Evolutionary conservation across 257 asterid genomes (phyloP).

Genomic region (Solanum okadae): DNA sequence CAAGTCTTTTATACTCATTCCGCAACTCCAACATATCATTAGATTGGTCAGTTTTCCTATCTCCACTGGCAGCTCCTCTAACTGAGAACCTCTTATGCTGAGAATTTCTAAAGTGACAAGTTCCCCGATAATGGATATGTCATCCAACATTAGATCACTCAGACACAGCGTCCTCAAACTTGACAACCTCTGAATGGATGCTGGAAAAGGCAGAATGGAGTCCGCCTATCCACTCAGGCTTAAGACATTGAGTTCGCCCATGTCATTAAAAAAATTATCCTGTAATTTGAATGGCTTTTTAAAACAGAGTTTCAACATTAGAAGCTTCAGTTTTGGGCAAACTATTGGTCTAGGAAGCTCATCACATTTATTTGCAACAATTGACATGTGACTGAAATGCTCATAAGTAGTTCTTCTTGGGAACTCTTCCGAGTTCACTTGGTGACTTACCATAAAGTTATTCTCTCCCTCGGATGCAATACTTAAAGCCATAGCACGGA

Average conservation of each 20-base stretch:
- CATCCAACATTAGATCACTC: neutral
- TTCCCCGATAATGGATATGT: neutral
- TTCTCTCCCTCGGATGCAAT: slow-evolving; percentile 3
- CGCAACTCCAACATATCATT: neutral
- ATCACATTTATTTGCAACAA: neutral
- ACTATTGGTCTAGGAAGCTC: neutral
- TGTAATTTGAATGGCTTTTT: neutral
- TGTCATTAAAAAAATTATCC: neutral
- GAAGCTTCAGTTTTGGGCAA: neutral
- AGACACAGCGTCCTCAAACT: neutral
- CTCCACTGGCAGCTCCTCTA: neutral
- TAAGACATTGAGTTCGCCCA: neutral
- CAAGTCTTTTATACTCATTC: neutral
- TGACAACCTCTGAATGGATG: neutral
- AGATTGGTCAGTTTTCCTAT: neutral
- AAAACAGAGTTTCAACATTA: neutral
- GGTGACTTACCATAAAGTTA: neutral
- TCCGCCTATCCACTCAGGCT: neutral
- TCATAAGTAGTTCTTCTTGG: neutral
- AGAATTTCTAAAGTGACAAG: neutral
- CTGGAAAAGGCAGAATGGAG: neutral
- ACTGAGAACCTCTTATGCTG: neutral
- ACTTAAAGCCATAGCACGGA: neutral
- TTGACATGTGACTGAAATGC: neutral
- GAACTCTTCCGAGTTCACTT: slow-evolving; percentile 1